Evolutionary conservation across 2,329 filamentous ascomycete genomes (phyloP).

Genomic region (Grosmannia clavigera): DNA sequence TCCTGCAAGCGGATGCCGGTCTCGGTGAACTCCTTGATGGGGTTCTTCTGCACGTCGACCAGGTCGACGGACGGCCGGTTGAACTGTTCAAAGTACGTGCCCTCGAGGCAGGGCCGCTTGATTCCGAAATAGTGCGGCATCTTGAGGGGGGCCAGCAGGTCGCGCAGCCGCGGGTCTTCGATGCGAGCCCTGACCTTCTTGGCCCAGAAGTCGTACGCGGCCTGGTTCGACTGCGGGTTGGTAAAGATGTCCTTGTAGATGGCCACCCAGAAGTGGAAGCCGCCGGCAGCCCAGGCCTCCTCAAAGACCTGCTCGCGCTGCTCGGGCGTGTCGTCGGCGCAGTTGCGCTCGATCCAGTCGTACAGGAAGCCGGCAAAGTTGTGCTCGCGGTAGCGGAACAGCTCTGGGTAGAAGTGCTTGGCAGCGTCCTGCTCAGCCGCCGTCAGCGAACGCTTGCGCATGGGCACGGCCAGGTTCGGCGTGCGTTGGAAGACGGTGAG

Average conservation of each 20-base stretch:
- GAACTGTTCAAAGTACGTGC: constrained; percentile 34
- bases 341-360: constrained; percentile 39
- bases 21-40: constrained; percentile 27
- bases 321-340: constrained; percentile 39
- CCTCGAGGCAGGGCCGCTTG: constrained; percentile 34
- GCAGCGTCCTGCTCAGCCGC: constrained; percentile 35
- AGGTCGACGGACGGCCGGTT: constrained; percentile 30
- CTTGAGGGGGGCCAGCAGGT: constrained; percentile 38
- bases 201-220: constrained; percentile 42
- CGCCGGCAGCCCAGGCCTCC: constrained; percentile 35
- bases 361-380: constrained; percentile 49
- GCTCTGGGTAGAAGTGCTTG: constrained; percentile 31
- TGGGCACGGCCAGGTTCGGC: constrained; percentile 52
- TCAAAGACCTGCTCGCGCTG: constrained; percentile 37
- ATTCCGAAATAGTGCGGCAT: constrained; percentile 42
- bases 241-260: constrained; percentile 40
- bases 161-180: constrained; percentile 31
- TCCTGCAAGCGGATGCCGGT: constrained; percentile 27
- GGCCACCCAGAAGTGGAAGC: constrained; percentile 42
- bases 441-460: constrained; percentile 38
- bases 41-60: constrained; percentile 27
- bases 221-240: constrained; percentile 34
- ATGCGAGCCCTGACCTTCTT: constrained; percentile 38
- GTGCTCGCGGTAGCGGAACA: constrained; percentile 39
- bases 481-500: constrained; percentile 54